A percentile compares a stretch with the other conserved stretches of the same genome.
These are phyloP conservation scores for Claviceps arundinis DNA, from an alignment of 2,329 filamentous ascomycete genomes.

Conservation along the genomic window DNA sequence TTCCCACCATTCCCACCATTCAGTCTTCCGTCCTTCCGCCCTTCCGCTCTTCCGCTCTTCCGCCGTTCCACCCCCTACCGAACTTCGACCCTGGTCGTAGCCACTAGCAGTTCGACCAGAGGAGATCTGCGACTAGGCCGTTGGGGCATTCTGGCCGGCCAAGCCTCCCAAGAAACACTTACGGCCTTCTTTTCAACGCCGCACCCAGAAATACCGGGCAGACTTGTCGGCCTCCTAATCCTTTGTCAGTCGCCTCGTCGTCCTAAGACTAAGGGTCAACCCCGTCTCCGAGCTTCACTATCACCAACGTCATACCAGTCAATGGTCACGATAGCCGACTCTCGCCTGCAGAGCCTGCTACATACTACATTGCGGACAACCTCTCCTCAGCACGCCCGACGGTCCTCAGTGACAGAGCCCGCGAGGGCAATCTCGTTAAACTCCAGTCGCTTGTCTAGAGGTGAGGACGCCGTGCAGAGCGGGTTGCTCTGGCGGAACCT, in stretches of 20 bases:
- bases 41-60: background rate
- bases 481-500: conserved; percentile 64
- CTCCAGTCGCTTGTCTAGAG: conserved; percentile 48
- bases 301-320: background rate
- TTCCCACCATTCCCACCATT: background rate
- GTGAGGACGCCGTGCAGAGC: conserved; percentile 59
- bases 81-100: conserved; percentile 6
- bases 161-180: conserved; percentile 1
- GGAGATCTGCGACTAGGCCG: conserved; percentile 1
- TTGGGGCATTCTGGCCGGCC: conserved; percentile 1
- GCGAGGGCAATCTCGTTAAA: conserved; percentile 34
- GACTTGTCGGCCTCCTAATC: background rate
- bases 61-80: conserved; percentile 1
- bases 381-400: conserved; percentile 2
- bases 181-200: background rate
- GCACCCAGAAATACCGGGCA: background rate
- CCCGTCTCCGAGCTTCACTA: background rate
- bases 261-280: background rate
- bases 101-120: conserved; percentile 5
- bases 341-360: background rate
- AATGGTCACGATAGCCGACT: conserved; percentile 5
- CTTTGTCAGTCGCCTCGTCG: background rate
- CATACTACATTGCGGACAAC: conserved; percentile 1
- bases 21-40: background rate
- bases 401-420: conserved; percentile 31